Conservation (phyloP, 179 eudicot genomes). For the Gypsophila paniculata region DNA sequence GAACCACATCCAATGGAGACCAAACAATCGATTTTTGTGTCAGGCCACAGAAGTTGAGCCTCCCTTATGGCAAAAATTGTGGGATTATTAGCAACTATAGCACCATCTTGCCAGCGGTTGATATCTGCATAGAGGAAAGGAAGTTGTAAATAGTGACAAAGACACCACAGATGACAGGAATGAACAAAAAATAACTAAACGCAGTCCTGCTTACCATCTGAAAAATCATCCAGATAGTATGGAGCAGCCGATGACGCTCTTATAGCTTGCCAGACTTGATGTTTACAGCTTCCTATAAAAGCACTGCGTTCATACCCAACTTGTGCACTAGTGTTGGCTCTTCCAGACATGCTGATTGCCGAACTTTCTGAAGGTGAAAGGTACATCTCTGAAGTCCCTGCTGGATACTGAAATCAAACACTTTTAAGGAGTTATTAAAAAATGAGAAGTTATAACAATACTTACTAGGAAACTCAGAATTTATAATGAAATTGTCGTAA, state of each 20-base stretch:
- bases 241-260: conserved; percentile 99
- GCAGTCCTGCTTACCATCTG: conserved; percentile 56
- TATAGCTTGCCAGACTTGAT: conserved; percentile 91
- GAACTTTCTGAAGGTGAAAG: conserved; percentile 66
- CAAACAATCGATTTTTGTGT: conserved; percentile 83
- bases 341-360: conserved; percentile 57
- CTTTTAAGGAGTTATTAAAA: neutral
- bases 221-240: conserved; percentile 94
- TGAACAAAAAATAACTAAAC: conserved; percentile 16
- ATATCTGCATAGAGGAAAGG: conserved; percentile 41
- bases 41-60: conserved; percentile 98
- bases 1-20: conserved; percentile 96
- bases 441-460: neutral
- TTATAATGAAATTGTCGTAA: conserved; percentile 10
- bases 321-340: conserved; percentile 48
- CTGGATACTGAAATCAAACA: conserved; percentile 66
- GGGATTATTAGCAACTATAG: conserved; percentile 97
- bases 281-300: conserved; percentile 94
- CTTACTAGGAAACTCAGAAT: conserved; percentile 6
- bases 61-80: conserved; percentile 94
- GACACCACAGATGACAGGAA: neutral
- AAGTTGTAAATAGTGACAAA: conserved; percentile 8
- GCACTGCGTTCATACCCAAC: conserved; percentile 80
- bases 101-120: conserved; percentile 99
- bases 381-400: conserved; percentile 89